Conservation (phyloP, 2,329 filamentous ascomycete species). For the Malbranchea zuffiana region DNA sequence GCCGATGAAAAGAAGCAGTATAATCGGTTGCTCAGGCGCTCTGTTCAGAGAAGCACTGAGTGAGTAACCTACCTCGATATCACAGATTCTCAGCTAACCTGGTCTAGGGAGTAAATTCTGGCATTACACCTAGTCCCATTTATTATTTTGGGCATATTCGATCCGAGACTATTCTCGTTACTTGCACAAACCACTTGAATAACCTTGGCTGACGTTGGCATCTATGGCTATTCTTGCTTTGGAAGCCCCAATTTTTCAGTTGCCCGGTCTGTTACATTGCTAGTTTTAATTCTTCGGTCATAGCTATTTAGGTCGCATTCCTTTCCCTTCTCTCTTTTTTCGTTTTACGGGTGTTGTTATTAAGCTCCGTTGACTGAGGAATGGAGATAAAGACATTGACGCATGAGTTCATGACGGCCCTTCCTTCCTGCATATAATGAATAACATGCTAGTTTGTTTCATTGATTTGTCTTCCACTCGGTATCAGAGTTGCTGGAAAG, state of each 20-base stretch:
- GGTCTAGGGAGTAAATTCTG: slow-evolving; percentile 2
- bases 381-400: too few species aligned
- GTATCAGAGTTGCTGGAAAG: too few species aligned
- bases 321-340: too few species aligned
- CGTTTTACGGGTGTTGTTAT: too few species aligned
- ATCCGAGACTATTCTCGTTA: neutral
- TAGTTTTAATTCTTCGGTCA: too few species aligned
- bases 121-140: neutral
- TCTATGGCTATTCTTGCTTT: neutral
- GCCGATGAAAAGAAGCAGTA: slow-evolving; percentile 73
- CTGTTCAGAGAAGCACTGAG: slow-evolving; percentile 45
- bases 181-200: neutral
- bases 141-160: neutral
- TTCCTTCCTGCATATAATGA: too few species aligned
- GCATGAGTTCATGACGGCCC: too few species aligned
- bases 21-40: slow-evolving; percentile 66
- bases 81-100: neutral
- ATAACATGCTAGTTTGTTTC: too few species aligned
- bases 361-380: too few species aligned
- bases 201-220: too few species aligned
- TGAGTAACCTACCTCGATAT: slow-evolving; percentile 13
- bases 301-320: too few species aligned
- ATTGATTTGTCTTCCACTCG: too few species aligned
- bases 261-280: neutral
- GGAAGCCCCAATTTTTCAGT: neutral